Conservation (phyloP, 2,329 filamentous ascomycete genomes). For the Raffaelea arxii region DNA sequence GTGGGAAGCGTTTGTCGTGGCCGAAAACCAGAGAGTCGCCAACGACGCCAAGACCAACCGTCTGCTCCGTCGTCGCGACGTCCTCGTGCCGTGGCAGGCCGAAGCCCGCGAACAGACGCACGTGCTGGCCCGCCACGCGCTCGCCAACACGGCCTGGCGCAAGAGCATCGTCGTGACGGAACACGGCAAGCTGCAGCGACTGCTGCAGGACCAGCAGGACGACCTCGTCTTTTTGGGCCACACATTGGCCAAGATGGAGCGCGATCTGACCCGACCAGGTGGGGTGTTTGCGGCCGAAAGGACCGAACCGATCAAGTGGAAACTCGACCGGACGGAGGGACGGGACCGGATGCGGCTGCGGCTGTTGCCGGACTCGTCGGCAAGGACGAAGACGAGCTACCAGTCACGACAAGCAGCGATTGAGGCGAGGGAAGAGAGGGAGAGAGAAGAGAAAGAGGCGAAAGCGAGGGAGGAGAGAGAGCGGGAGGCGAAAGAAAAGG, state of each 20-base stretch:
- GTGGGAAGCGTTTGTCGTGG: constrained; percentile 80
- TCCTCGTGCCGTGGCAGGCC: constrained; percentile 67
- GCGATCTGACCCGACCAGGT: constrained; percentile 67
- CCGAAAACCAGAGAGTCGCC: constrained; percentile 71
- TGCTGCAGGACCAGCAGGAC: constrained; percentile 88
- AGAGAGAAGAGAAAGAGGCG: background rate
- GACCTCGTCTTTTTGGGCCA: constrained; percentile 69
- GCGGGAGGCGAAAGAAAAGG: background rate
- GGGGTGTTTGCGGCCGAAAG: constrained; percentile 64
- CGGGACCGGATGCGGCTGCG: constrained; percentile 90
- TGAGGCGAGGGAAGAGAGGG: constrained; percentile 1
- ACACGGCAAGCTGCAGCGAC: constrained; percentile 80
- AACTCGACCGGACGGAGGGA: constrained; percentile 89
- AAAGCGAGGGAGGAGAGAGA: constrained; percentile 3
- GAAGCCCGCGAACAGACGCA: constrained; percentile 62
- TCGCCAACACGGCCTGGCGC: constrained; percentile 82
- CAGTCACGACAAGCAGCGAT: constrained; percentile 56
- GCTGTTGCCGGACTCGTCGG: constrained; percentile 64
- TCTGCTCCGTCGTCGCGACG: constrained; percentile 69
- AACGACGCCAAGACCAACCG: constrained; percentile 67
- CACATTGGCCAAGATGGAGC: constrained; percentile 68
- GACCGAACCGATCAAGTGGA: constrained; percentile 55
- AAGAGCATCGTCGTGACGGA: constrained; percentile 92
- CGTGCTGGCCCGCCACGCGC: constrained; percentile 70
- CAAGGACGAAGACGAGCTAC: constrained; percentile 59